Base-by-base conservation (phyloP, 1,284 basidiomycete species). In the Ceratobasidium sp. region DNA sequence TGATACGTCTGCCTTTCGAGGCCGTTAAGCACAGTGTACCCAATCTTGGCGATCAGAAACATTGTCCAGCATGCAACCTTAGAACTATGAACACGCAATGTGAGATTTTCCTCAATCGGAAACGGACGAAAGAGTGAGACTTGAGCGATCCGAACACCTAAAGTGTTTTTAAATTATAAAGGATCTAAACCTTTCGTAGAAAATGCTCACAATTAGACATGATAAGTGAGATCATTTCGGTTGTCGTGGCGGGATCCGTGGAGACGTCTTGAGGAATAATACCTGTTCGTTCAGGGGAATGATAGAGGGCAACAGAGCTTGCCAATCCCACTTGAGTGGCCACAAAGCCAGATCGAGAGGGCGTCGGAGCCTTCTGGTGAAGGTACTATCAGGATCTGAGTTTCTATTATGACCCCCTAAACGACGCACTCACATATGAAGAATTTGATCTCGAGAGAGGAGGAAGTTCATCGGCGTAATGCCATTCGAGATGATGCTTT, bases 111-210 rank as follows among this genome's bases (percentile, higher is more conserved):
- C 35, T 59, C 57, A 11, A 59, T 43, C 14, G 57, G 14, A 38
- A 43, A 59, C 23, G 57, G 23, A n/a, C n/a, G 23, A 63, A 63
- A 47, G 57, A 38, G 5, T 38, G 57, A 43, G 43, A 59, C 23
- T 26, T 43, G 38, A 35, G 23, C n/a, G 7, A 16, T 32, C 28
- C 52, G 52, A 6, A 55, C 26, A 32, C 35, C 38, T 43, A n/a
- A 38, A 54, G 50, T 14, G 21, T 23, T 23, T 18, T 13, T 16
- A 59, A 30, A 6, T 38, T 21, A 43, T 26, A 38, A 14, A 59
- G 13, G 14, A 59, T 30, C 26, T 26, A 23, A 7, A 43, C 16
- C 38, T 43, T 5, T 59, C 9, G n/a, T 13, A 43, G n/a, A 18
- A 43, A 7, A 11, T 26, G 43, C 57, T n/a, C 16, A 43, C 57